phyloP scores from a whole-genome alignment of 768 basidiomycete genomes.

The Peribolospora baueri region DNA sequence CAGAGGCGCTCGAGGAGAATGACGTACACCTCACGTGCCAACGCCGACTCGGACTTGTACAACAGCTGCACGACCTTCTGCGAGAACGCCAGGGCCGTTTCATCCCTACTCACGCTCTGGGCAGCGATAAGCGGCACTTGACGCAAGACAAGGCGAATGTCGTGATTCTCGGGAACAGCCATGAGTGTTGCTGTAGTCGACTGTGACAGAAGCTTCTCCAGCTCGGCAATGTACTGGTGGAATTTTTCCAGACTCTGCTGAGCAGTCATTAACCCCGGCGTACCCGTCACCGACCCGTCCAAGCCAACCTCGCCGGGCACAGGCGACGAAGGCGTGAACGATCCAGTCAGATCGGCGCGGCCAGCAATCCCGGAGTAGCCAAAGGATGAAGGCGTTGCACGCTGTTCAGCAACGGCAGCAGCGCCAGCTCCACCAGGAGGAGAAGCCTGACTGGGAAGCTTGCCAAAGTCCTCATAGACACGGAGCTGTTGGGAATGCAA shows the following conservation, averaged over 20 bases:
- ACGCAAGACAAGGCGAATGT: constrained; percentile 58
- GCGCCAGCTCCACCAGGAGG: constrained; percentile 7
- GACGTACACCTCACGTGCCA: constrained; percentile 83
- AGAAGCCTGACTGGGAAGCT: constrained; percentile 3
- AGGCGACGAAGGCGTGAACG: background rate
- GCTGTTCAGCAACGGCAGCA: background rate
- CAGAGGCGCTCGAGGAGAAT: constrained; percentile 71
- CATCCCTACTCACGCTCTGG: constrained; percentile 51
- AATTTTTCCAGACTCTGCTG: constrained; percentile 80
- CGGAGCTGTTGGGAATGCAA: constrained; percentile 54
- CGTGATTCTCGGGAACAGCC: constrained; percentile 53
- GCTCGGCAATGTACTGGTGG: constrained; percentile 32
- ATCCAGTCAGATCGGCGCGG: too few relatives aligned
- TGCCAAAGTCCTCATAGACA: constrained; percentile 91
- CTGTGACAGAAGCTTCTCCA: constrained; percentile 57
- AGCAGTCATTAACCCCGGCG: constrained; percentile 27
- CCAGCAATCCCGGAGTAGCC: too few relatives aligned
- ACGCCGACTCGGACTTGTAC: constrained; percentile 62
- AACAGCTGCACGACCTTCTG: constrained; percentile 90
- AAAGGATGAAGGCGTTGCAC: too few relatives aligned
- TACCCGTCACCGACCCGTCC: constrained; percentile 1
- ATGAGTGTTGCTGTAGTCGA: constrained; percentile 46
- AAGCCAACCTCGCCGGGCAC: background rate
- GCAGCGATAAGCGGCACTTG: constrained; percentile 62
- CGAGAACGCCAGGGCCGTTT: constrained; percentile 72